Evolutionary conservation across 176 grass and related monocot genomes (phyloP).

Genomic region (Secale cereale): DNA sequence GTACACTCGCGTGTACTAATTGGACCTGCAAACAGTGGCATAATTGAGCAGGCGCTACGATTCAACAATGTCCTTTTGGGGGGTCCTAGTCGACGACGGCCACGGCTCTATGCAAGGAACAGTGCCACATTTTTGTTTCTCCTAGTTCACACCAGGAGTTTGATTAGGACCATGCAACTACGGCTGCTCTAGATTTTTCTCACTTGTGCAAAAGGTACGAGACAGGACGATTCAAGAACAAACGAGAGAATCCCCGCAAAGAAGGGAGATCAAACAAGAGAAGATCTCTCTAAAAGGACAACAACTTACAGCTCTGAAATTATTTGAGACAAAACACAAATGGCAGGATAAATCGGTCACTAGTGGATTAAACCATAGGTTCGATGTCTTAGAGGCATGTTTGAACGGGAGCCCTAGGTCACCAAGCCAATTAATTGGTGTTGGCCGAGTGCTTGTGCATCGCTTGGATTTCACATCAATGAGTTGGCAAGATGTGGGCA

Average conservation of each 20-base stretch:
- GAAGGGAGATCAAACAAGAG: too few relatives aligned
- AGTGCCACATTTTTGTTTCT: background rate
- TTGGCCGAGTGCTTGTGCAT: too few relatives aligned
- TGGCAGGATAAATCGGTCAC: too few relatives aligned
- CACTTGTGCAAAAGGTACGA: background rate
- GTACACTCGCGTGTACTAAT: background rate
- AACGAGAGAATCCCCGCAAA: background rate
- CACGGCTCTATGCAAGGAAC: background rate
- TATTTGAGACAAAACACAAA: too few relatives aligned
- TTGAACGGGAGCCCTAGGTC: too few relatives aligned
- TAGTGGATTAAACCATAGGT: too few relatives aligned
- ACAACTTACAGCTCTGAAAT: too few relatives aligned
- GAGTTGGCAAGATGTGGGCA: too few relatives aligned
- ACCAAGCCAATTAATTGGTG: too few relatives aligned
- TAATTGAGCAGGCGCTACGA: constrained; percentile 19
- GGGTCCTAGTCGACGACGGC: constrained; percentile 29
- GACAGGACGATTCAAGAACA: background rate
- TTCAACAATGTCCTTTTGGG: constrained; percentile 40
- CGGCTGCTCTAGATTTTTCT: background rate
- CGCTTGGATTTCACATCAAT: too few relatives aligned
- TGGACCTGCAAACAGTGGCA: constrained; percentile 2
- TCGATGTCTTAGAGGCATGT: too few relatives aligned
- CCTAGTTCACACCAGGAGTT: background rate
- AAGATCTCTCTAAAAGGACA: background rate
- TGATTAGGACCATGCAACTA: background rate